Base-by-base conservation (phyloP, 139 green algal species). In the Limnomonas spitsbergensis region DNA sequence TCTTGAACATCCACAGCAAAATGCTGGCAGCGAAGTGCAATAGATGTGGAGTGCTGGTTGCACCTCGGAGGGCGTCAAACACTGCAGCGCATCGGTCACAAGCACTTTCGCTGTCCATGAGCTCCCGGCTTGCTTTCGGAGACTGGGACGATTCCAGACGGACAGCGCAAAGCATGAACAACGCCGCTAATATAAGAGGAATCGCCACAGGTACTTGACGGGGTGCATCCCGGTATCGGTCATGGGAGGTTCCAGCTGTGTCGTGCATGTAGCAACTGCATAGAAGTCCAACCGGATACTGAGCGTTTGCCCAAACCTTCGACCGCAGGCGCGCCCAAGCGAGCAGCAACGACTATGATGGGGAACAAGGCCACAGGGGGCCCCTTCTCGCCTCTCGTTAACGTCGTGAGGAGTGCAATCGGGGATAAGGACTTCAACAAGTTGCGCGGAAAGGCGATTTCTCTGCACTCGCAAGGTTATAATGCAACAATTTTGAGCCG, bases 391-490 rank as follows among this genome's bases (percentile, higher is more conserved):
- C 96, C 96, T 0, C 71, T 98, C 3, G 96, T 99, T 7, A 47
- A 87, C 0, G 78, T 98, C 2, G 83, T 88, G 0, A 84, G 93
- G 40, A 89, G 93, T 52, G 77, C 88, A 0, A 87, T 99, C 27
- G 96, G 96, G n/a, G 84, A 91, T 47, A 98, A 98, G 83, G 80
- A 94, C 29, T 99, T 99, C 85, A 99, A 99, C 88, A 86, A 98
- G 84, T 76, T 99, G 0, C 84, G 96, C 34, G 96, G 96, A 36
- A 98, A 99, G 87, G 94, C 84, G 56, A 99, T 99, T 78, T 95
- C 95, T 0, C 80, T 98, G 40, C 96, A 99, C 84, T 99, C 96
- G 7, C 96, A 99, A 87, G 90, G 94, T 97, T 68, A 81, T 83
- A 61, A 61, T 61, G 14, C 14, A 29, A 20, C 47, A 61, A 61